Conservation (phyloP, 1,139 yeast species). For the Diutina catenulata region DNA sequence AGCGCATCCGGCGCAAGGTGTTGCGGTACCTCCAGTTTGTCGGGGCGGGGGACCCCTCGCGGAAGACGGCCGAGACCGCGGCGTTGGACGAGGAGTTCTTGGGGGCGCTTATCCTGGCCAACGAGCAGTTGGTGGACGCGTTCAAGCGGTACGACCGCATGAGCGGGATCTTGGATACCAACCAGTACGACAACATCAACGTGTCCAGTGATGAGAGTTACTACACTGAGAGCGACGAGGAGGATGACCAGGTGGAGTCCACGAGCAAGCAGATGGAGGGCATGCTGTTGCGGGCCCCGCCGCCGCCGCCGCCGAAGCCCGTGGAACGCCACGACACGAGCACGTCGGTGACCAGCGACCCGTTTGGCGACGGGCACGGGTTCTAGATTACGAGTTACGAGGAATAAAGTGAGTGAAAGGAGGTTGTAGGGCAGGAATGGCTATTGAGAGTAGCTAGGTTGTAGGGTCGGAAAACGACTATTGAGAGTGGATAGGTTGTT, state of each 20-base stretch:
- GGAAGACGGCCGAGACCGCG: constrained; percentile 18
- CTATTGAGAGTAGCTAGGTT: no score
- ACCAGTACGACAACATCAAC: constrained; percentile 18
- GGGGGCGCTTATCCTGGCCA: constrained; percentile 78
- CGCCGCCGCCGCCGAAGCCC: constrained; percentile 23
- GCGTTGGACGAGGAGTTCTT: constrained; percentile 62
- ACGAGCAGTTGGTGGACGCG: constrained; percentile 74
- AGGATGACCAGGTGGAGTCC: constrained; percentile 19
- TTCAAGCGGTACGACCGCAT: constrained; percentile 52
- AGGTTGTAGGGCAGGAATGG: no score
- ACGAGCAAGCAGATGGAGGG: constrained; percentile 6
- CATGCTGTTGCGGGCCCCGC: constrained; percentile 19
- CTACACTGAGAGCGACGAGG: constrained; percentile 31
- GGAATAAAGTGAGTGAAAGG: no score
- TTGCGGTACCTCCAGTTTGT: constrained; percentile 74
- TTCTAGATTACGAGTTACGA: no score
- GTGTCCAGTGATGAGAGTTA: constrained; percentile 25
- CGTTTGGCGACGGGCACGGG: constrained; percentile 58
- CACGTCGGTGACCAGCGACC: constrained; percentile 20
- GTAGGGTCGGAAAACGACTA: no score
- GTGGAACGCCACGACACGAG: constrained; percentile 7
- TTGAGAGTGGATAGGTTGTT: no score
- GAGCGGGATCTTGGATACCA: constrained; percentile 26
- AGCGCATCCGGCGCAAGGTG: constrained; percentile 64
- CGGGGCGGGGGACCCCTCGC: constrained; percentile 35